Conservation (phyloP, 768 basidiomycete species). For the Fomitopsis serialis region DNA sequence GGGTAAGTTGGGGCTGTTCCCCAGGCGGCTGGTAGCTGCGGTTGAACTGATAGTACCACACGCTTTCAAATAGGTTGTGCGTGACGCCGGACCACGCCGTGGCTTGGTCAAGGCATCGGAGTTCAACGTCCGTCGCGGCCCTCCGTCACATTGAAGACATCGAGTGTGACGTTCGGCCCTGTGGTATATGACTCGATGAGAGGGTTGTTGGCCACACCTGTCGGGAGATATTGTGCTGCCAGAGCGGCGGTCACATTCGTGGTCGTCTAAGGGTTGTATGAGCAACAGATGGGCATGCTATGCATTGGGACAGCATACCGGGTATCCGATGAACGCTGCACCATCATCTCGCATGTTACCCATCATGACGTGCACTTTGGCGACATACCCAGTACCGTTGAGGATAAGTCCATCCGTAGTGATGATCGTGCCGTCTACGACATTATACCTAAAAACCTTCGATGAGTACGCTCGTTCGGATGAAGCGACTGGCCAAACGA, state of each 20-base stretch:
- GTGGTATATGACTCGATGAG: constrained; percentile 35
- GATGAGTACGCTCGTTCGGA: background rate
- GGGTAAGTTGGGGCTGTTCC: constrained; percentile 39
- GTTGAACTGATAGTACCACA: constrained; percentile 44
- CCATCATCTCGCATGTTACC: constrained; percentile 51
- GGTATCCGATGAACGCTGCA: constrained; percentile 37
- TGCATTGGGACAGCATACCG: constrained; percentile 12
- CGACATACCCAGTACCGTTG: constrained; percentile 33
- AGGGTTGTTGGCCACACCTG: constrained; percentile 15
- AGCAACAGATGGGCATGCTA: background rate
- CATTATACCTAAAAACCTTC: constrained; percentile 26
- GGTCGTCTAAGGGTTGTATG: constrained; percentile 2
- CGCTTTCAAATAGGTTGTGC: constrained; percentile 36
- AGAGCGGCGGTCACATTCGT: constrained; percentile 17
- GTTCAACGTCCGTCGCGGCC: constrained; percentile 39
- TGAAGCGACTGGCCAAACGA: background rate
- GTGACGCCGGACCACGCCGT: constrained; percentile 38
- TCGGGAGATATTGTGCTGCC: constrained; percentile 15
- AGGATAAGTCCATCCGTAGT: constrained; percentile 33
- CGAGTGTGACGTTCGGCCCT: constrained; percentile 29
- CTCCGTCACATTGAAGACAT: constrained; percentile 43
- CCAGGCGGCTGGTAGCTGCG: constrained; percentile 33
- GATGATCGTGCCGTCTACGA: constrained; percentile 45
- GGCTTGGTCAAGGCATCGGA: constrained; percentile 45
- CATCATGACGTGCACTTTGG: constrained; percentile 41